Evolutionary conservation across 768 basidiomycete species (phyloP), one percentile per base, ranked within the genome.

Genomic region (Tylopilus rubrobrunneus): DNA sequence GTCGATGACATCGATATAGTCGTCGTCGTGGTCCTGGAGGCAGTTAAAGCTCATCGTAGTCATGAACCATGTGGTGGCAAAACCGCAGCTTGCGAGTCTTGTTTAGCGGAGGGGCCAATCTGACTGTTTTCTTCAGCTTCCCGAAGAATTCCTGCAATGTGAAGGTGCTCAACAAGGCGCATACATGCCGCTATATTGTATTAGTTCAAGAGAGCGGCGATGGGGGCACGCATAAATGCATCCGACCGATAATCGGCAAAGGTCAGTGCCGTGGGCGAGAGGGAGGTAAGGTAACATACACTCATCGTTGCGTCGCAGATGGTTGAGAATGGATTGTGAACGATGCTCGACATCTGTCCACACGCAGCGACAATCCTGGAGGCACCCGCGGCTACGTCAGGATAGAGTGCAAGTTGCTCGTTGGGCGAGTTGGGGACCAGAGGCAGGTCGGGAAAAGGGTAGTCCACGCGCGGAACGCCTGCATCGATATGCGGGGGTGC

Each of bases 161-260:
- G 84, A 1, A 86, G 79, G 4, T 85, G 83, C 64, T 90, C 87
- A 15, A 90, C 66, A 31, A 90, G 75, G 19, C 87, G 82, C 68
- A 91, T 73, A 62, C 86, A 89, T 5, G 86, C 81, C 0, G 89
- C 86, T 17, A 90, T 73, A 62, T 87, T 85, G 61, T 88, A 89
- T 85, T 89, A 50, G 4, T 10, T 10, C 29, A 31, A 31, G 29
- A 7, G 5, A 11, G 48, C 28, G 17, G 17, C 28, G 17, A 6
- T 37, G 36, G n/a, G n/a, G n/a, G n/a, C 23, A 31, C 34, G 55
- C 58, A 65, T 67, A 56, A 45, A 65, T 45, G 52, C 50, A 48
- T 36, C 49, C 23, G 1, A 52, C n/a, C 49, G 36, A 31, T 6
- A 27, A 21, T 10, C 9, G 25, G 27, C 4, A 10, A 45, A 7